Base-by-base conservation (phyloP, 1,139 yeast genomes). In the Yamadazyma dushanensis region DNA sequence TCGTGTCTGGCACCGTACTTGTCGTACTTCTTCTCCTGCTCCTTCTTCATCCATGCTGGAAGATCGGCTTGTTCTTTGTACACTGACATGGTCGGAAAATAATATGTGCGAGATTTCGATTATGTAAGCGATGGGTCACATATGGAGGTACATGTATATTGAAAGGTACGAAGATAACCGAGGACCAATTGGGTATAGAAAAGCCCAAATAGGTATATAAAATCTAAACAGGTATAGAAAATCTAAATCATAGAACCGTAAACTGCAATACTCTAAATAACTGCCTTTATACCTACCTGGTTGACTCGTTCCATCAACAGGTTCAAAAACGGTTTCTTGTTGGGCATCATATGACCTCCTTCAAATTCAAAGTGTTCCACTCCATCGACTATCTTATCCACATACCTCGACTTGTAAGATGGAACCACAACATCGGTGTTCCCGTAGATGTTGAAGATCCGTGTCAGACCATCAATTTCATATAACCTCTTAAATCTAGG, bases 41-140 rank as follows among this genome's bases (percentile, higher is more conserved):
- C 63, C 15, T 50, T 53, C 31, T 59, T 61, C 56, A 68, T 52
- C 76, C 76, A 70, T 5, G 70, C 71, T 7, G 76, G 76, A 3
- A 53, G 45, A 7, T 59, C 59, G 23, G 50, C 45, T 18, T 50
- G 44, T 14, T 51, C 60, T 11, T 51, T 45, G 38, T 61, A 66
- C 5, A 51, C 54, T 1, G 71, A 65, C 2, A 61, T 32, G n/a
- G n/a, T n/a, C n/a, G n/a, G n/a, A n/a, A n/a, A n/a, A n/a, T n/a
- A n/a, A n/a, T n/a, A n/a, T n/a, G n/a, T n/a, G n/a, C n/a, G n/a
- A n/a, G n/a, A n/a, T n/a, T n/a, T n/a, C n/a, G n/a, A n/a, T n/a
- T n/a, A n/a, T n/a, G n/a, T n/a, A n/a, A n/a, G n/a, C n/a, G n/a
- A n/a, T n/a, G n/a, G n/a, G n/a, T n/a, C n/a, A n/a, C n/a, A n/a